phyloP scores from a whole-genome alignment of 768 basidiomycete species.

The button mushroom (Agaricus bisporus) region DNA sequence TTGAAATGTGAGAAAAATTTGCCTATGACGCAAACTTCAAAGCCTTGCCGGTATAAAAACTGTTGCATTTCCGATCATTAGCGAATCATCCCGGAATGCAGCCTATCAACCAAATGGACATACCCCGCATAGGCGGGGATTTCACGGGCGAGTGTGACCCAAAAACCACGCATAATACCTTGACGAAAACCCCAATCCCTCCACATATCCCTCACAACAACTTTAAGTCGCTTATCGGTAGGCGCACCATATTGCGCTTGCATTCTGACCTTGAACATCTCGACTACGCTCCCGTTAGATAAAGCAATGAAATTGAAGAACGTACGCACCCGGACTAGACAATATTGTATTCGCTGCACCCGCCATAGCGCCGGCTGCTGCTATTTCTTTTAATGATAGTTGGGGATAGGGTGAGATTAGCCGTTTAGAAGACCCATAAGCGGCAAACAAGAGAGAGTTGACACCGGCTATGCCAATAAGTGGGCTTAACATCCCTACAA shows the following conservation, averaged over 20 bases:
- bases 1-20: neutral
- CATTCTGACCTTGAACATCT: conserved; percentile 99
- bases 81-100: neutral
- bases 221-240: conserved; percentile 71
- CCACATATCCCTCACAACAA: conserved; percentile 81
- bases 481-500: conserved; percentile 84
- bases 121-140: conserved; percentile 93
- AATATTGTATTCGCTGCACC: conserved; percentile 87
- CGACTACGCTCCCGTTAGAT: conserved; percentile 41
- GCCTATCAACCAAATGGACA: neutral
- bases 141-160: conserved; percentile 92
- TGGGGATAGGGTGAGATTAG: conserved; percentile 87
- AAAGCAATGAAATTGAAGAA: neutral
- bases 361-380: conserved; percentile 85
- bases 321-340: conserved; percentile 70
- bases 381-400: conserved; percentile 72
- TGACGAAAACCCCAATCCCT: conserved; percentile 74
- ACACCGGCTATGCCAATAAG: conserved; percentile 92
- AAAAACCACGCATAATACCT: conserved; percentile 96
- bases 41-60: conserved; percentile 59
- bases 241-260: conserved; percentile 88
- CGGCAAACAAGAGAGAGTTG: conserved; percentile 91
- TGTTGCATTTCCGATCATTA: conserved; percentile 18
- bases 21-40: neutral
- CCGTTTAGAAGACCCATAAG: conserved; percentile 77